These are phyloP conservation scores for Cunninghamia lanceolata DNA, from an alignment of 75 land plant genomes.

Conservation along the genomic window DNA sequence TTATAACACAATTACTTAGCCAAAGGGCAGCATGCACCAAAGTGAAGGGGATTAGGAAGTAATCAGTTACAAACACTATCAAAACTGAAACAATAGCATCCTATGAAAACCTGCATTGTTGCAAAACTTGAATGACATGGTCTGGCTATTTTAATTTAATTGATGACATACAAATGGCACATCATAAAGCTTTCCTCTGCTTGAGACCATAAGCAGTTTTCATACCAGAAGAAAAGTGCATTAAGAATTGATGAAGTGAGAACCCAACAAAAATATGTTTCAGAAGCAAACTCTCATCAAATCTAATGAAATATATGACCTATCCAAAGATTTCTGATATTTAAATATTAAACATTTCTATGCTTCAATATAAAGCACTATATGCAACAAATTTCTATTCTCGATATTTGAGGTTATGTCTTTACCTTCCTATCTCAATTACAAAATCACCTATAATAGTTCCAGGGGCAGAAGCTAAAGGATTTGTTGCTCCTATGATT, in stretches of 20 bases:
- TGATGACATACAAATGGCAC: neutral
- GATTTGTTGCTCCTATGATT: conserved; percentile 92
- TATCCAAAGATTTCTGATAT: neutral
- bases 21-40: too few relatives aligned
- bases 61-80: too few relatives aligned
- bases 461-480: conserved; percentile 77
- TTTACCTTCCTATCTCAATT: conserved; percentile 82
- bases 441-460: conserved; percentile 96
- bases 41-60: too few relatives aligned
- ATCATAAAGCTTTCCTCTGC: neutral
- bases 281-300: neutral
- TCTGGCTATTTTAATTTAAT: neutral
- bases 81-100: neutral
- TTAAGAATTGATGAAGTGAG: neutral
- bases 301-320: neutral
- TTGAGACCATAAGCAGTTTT: neutral
- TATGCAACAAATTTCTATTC: neutral
- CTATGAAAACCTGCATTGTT: too few relatives aligned
- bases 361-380: neutral
- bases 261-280: too few relatives aligned
- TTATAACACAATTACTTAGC: too few relatives aligned
- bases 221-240: neutral
- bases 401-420: neutral
- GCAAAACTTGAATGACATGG: too few relatives aligned
- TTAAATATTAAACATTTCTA: neutral